phyloP scores from a whole-genome alignment of 495 filamentous ascomycete genomes.

The Terfezia boudieri region DNA sequence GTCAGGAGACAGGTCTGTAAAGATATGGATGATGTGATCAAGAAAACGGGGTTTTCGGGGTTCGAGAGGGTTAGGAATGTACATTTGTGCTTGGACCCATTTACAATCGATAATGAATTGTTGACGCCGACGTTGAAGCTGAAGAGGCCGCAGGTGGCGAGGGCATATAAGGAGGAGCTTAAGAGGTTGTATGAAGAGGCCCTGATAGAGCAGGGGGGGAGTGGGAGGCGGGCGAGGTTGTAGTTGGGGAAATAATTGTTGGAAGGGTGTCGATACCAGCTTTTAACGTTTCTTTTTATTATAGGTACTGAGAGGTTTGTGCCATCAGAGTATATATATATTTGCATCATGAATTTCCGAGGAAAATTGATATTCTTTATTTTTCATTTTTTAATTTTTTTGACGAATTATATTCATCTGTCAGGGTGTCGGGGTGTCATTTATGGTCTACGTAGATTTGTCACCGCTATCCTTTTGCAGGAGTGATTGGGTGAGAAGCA shows the following conservation, averaged over 20 bases:
- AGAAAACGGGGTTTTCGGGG: slow-evolving; percentile 67
- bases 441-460: too few relatives aligned
- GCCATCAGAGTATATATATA: too few relatives aligned
- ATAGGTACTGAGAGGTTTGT: too few relatives aligned
- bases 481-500: too few relatives aligned
- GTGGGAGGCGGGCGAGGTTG: slow-evolving; percentile 29
- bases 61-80: slow-evolving; percentile 63
- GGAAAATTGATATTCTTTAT: too few relatives aligned
- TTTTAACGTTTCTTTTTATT: too few relatives aligned
- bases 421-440: too few relatives aligned
- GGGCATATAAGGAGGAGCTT: slow-evolving; percentile 48
- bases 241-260: slow-evolving; percentile 22
- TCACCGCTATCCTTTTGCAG: too few relatives aligned
- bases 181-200: slow-evolving; percentile 65
- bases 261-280: background rate
- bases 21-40: slow-evolving; percentile 59
- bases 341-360: too few relatives aligned
- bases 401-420: too few relatives aligned
- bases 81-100: slow-evolving; percentile 64
- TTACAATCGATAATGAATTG: slow-evolving; percentile 82
- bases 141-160: slow-evolving; percentile 74
- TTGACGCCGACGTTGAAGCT: slow-evolving; percentile 94
- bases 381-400: too few relatives aligned
- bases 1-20: slow-evolving; percentile 53
- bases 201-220: background rate